Conservation (phyloP, 106 monocot species). For the Phalaenopsis aphrodite region DNA sequence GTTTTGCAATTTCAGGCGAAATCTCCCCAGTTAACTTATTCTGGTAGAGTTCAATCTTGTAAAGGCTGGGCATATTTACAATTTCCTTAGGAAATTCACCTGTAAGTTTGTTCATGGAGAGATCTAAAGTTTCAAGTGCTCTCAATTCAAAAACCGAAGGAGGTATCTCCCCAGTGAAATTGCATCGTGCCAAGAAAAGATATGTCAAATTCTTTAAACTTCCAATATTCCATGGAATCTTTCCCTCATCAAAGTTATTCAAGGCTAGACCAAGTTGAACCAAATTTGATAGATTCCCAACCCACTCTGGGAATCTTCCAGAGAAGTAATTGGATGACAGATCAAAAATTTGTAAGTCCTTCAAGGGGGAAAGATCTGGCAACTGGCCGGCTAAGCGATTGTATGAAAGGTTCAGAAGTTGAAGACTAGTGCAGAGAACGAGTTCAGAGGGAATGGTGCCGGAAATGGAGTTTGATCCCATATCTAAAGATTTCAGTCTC, state of each 20-base stretch:
- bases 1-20: conserved; percentile 40
- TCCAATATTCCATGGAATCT: conserved; percentile 43
- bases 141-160: conserved; percentile 36
- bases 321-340: conserved; percentile 46
- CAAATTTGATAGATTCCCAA: conserved; percentile 31
- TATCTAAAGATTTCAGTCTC: conserved; percentile 22
- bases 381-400: conserved; percentile 45
- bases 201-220: conserved; percentile 65
- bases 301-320: conserved; percentile 60
- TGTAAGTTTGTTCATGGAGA: conserved; percentile 59
- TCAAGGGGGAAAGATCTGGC: conserved; percentile 56
- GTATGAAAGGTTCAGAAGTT: conserved; percentile 51
- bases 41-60: conserved; percentile 70
- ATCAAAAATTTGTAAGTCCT: conserved; percentile 44
- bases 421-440: conserved; percentile 38
- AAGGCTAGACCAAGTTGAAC: conserved; percentile 36
- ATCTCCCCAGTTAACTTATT: conserved; percentile 65
- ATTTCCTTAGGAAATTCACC: conserved; percentile 53
- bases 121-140: conserved; percentile 47
- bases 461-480: conserved; percentile 36
- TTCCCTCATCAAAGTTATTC: conserved; percentile 47
- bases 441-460: conserved; percentile 50
- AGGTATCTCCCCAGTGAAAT: conserved; percentile 56
- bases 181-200: conserved; percentile 54
- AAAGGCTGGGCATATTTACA: conserved; percentile 36